Evolutionary conservation across 1,139 yeast species (phyloP), one percentile per base, ranked within the genome.

Genomic region (Yamadazyma buinensis): DNA sequence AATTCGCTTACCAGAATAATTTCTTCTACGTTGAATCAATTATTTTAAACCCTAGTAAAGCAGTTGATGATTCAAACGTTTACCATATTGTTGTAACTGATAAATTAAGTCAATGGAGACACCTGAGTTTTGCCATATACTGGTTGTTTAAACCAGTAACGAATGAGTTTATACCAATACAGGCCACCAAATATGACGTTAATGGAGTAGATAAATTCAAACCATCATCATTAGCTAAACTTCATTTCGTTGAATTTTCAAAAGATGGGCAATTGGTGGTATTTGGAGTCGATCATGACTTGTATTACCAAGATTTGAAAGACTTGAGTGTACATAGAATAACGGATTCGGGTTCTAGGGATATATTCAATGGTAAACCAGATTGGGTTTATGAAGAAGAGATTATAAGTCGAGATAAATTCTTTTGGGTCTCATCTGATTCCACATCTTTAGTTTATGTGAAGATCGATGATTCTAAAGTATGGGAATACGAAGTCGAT

Each of bases 361-460:
- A 72, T 29, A 65, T 86, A n/a, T 76, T 80, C 48, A 87, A 92
- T 52, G 99, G 95, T 0, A 82, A 78, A 42, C 84, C 97, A 0
- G 98, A 92, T 51, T 92, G 98, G 98, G 86, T 92, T 1, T 92
- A 92, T 52, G 98, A 92, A 55, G 98, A 94, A 50, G 98, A 94
- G 51, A 88, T 92, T 1, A 56, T 82, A 5, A 69, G 74, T 0
- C 63, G 68, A 5, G 86, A 83, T 44, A 63, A 63, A 28, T 77
- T 94, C 3, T 57, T 87, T 15, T 92, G 96, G 95, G 92, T 97
- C 96, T 72, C 92, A 11, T 83, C 84, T 0, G 77, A 82, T 47
- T 88, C 84, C 42, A 56, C 75, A 5, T 64, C 68, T 40, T 51
- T 92, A 32, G 74, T 88, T 0, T 92, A 67, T 52, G 68, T 85